phyloP scores from a whole-genome alignment of 768 basidiomycete genomes.

The Pisolithus microcarpus region DNA sequence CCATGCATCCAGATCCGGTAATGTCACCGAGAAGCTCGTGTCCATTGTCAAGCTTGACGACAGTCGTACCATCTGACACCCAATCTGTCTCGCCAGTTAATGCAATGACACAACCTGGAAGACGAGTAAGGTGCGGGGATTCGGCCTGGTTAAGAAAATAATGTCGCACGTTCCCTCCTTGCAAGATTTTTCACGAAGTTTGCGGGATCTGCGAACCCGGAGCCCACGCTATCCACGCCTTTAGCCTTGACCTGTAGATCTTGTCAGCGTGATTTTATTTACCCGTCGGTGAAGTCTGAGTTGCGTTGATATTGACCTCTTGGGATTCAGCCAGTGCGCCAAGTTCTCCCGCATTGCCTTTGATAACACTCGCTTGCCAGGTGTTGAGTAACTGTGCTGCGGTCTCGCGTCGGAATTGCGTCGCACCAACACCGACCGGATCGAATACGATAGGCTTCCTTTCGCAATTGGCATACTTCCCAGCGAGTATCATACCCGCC shows the following conservation, averaged over 20 bases:
- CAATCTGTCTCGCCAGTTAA: conserved; percentile 79
- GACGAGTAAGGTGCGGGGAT: not conserved
- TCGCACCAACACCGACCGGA: conserved; percentile 89
- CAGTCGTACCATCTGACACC: conserved; percentile 70
- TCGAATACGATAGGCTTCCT: conserved; percentile 81
- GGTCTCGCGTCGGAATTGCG: conserved; percentile 54
- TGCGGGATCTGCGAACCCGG: conserved; percentile 70
- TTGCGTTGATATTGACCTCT: conserved; percentile 43
- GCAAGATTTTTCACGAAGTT: conserved; percentile 65
- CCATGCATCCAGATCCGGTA: conserved; percentile 87
- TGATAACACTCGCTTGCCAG: conserved; percentile 88
- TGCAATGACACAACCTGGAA: conserved; percentile 67
- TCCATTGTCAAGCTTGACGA: conserved; percentile 72
- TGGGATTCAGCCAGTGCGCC: conserved; percentile 66
- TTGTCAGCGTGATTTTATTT: not conserved
- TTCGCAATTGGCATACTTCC: conserved; percentile 58
- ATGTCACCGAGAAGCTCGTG: conserved; percentile 66
- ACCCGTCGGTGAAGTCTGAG: not conserved
- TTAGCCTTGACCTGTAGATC: conserved; percentile 52
- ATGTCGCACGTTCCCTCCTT: conserved; percentile 58
- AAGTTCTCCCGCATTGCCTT: conserved; percentile 90
- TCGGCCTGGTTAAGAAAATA: not conserved
- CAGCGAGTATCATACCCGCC: conserved; percentile 71
- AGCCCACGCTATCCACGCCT: conserved; percentile 83
- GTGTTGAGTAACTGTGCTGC: conserved; percentile 55